Evolutionary conservation across 140 eudicot genomes (phyloP).

Genomic region (Flaveria floridana): DNA sequence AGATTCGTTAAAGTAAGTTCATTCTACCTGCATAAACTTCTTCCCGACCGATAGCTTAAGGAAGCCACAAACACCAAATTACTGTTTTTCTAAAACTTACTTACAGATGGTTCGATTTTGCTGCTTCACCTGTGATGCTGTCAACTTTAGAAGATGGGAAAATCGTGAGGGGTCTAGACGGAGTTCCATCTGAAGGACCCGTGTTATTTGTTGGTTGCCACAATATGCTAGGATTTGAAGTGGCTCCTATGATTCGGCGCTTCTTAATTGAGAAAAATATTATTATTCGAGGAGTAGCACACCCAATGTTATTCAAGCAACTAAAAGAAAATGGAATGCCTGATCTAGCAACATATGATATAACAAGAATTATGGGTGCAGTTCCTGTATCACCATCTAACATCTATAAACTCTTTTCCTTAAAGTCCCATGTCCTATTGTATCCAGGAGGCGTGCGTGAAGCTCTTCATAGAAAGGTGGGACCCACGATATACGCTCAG

Average conservation of each 20-base stretch:
- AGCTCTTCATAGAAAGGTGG: constrained; percentile 89
- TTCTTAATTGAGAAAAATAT: constrained; percentile 52
- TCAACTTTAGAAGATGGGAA: constrained; percentile 65
- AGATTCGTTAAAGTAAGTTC: constrained; percentile 49
- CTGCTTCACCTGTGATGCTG: constrained; percentile 64
- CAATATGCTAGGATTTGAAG: constrained; percentile 76
- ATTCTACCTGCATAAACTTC: constrained; percentile 7
- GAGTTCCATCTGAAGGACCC: constrained; percentile 82
- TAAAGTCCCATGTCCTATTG: constrained; percentile 61
- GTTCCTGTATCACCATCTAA: constrained; percentile 82
- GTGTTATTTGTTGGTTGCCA: constrained; percentile 78
- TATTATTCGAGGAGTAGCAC: constrained; percentile 72
- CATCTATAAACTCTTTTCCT: constrained; percentile 55
- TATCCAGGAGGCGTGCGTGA: constrained; percentile 91
- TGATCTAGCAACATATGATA: constrained; percentile 51
- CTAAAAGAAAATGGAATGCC: constrained; percentile 51
- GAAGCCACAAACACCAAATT: not conserved
- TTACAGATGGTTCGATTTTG: constrained; percentile 53
- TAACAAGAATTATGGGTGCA: constrained; percentile 64
- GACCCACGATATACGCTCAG: not conserved
- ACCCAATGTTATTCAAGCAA: constrained; percentile 64
- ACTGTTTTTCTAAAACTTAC: constrained; percentile 11
- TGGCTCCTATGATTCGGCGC: constrained; percentile 49
- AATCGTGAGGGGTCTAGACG: constrained; percentile 62
- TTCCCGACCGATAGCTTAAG: not conserved